Conservation (phyloP, 176 grass and related monocot species). For the Zea luxurians region DNA sequence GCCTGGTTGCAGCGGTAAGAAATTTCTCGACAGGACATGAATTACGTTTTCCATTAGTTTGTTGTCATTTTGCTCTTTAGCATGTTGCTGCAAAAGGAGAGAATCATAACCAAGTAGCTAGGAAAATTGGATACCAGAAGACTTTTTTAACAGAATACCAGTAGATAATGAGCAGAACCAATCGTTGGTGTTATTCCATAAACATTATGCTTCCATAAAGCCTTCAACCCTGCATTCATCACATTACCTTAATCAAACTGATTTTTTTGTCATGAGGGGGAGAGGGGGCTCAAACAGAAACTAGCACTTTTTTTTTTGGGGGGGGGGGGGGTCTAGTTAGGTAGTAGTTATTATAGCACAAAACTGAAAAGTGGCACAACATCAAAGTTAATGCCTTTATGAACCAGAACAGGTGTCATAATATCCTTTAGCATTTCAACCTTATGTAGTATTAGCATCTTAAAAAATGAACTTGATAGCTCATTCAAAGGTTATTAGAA, state of each 20-base stretch:
- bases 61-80: slow-evolving; percentile 71
- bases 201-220: slow-evolving; percentile 89
- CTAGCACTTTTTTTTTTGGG: no score
- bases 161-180: slow-evolving; percentile 96
- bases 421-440: slow-evolving; percentile 8
- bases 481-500: neutral
- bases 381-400: slow-evolving; percentile 11
- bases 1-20: slow-evolving; percentile 71
- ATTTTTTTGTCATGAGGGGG: neutral
- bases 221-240: slow-evolving; percentile 66
- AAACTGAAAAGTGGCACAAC: neutral
- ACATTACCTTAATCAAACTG: neutral
- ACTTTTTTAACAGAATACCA: slow-evolving; percentile 50
- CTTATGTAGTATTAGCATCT: slow-evolving; percentile 9
- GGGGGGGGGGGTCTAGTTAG: no score
- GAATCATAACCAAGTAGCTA: slow-evolving; percentile 42
- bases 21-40: slow-evolving; percentile 56
- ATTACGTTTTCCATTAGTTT: slow-evolving; percentile 75
- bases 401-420: neutral
- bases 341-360: no score
- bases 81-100: slow-evolving; percentile 67
- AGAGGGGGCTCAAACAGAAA: neutral
- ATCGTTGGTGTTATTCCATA: slow-evolving; percentile 91
- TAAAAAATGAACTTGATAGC: slow-evolving; percentile 11
- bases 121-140: slow-evolving; percentile 13